Conservation (phyloP, 345 rosid genomes). For the Hibiscus tridactylites region DNA sequence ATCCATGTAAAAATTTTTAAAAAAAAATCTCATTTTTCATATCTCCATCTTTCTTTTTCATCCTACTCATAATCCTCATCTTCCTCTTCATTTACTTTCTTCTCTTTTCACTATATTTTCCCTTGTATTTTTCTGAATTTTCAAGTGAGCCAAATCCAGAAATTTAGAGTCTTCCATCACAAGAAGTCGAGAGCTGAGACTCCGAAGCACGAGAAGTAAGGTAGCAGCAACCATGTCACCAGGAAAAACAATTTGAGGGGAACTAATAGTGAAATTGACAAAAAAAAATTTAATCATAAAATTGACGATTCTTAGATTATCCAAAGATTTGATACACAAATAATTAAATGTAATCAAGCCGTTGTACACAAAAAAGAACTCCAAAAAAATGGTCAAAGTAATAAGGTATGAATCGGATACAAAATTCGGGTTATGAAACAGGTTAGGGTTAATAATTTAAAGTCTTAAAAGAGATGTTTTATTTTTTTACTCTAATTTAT, state of each 20-base stretch:
- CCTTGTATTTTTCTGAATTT: too few relatives aligned
- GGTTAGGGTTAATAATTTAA: too few relatives aligned
- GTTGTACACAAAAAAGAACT: slow-evolving; percentile 35
- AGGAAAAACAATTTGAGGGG: not conserved
- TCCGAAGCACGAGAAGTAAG: slow-evolving; percentile 17
- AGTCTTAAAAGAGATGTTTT: too few relatives aligned
- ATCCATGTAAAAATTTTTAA: too few relatives aligned
- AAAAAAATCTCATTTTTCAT: too few relatives aligned
- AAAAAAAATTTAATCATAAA: too few relatives aligned
- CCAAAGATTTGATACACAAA: slow-evolving; percentile 40
- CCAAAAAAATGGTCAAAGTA: slow-evolving; percentile 25
- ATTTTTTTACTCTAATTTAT: too few relatives aligned
- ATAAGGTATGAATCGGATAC: slow-evolving; percentile 5
- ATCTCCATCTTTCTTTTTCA: too few relatives aligned
- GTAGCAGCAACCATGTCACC: slow-evolving; percentile 25
- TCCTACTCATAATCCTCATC: too few relatives aligned
- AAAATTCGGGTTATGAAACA: too few relatives aligned
- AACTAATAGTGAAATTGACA: slow-evolving; percentile 6
- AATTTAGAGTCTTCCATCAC: slow-evolving; percentile 44
- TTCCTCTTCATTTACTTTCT: too few relatives aligned
- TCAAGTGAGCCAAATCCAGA: slow-evolving; percentile 22
- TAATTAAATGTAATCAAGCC: slow-evolving; percentile 68
- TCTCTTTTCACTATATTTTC: too few relatives aligned
- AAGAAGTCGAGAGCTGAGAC: slow-evolving; percentile 33
- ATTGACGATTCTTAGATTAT: slow-evolving; percentile 26